These are phyloP conservation scores for Trametes polyzona DNA, from an alignment of 1,284 basidiomycete species.

Conservation along the genomic window DNA sequence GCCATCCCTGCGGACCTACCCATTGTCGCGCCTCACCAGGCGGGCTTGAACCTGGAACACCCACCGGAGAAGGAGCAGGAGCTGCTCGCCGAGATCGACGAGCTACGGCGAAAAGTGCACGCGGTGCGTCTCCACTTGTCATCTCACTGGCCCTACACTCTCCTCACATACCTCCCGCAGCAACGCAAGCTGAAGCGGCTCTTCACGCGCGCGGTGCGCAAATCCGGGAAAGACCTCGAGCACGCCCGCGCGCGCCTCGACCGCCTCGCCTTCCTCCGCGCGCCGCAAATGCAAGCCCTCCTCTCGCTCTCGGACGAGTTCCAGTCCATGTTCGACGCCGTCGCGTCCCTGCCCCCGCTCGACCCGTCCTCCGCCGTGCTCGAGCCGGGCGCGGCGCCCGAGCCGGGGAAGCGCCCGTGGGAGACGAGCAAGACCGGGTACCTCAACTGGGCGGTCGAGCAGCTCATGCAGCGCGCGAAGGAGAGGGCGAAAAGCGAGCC, in stretches of 20 bases:
- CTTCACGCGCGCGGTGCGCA: slow-evolving; percentile 50
- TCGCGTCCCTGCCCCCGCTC: slow-evolving; percentile 54
- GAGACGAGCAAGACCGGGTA: slow-evolving; percentile 70
- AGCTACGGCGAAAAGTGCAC: slow-evolving; percentile 58
- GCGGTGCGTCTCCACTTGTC: slow-evolving; percentile 48
- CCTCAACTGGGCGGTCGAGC: slow-evolving; percentile 65
- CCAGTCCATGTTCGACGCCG: slow-evolving; percentile 45
- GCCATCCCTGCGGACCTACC: slow-evolving; percentile 65
- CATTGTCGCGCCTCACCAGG: slow-evolving; percentile 72
- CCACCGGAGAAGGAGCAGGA: slow-evolving; percentile 57
- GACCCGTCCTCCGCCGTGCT: slow-evolving; percentile 46
- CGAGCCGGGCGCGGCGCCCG: slow-evolving; percentile 45
- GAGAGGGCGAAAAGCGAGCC: slow-evolving; percentile 38
- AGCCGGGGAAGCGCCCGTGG: slow-evolving; percentile 73
- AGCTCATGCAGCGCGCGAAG: slow-evolving; percentile 54
- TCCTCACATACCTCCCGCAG: slow-evolving; percentile 38
- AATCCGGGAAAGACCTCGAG: slow-evolving; percentile 46
- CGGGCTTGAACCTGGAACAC: slow-evolving; percentile 54
- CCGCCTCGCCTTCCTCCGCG: slow-evolving; percentile 50
- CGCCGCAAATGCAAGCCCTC: slow-evolving; percentile 36
- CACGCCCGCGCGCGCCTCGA: slow-evolving; percentile 49
- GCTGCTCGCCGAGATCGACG: slow-evolving; percentile 64
- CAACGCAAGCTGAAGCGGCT: slow-evolving; percentile 65
- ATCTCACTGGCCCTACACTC: background rate
- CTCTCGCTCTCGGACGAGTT: slow-evolving; percentile 30